A percentile compares a stretch with the other conserved stretches of the same genome.
Evolutionary conservation across 768 basidiomycete species (phyloP).

Genomic region (Omphalotus guepiniiformis): DNA sequence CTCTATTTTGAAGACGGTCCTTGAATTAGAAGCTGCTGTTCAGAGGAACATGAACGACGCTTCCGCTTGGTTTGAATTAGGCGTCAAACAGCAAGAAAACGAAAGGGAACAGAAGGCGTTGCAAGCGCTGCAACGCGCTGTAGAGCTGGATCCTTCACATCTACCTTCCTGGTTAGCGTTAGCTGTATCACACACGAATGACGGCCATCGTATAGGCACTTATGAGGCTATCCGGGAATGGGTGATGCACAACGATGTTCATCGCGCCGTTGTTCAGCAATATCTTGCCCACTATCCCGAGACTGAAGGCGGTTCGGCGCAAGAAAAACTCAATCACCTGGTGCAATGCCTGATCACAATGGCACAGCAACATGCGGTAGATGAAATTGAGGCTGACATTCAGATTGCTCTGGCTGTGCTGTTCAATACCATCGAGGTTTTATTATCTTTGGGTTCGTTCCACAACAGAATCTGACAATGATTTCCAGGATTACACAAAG

Average conservation of each 20-base stretch:
- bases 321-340: conserved; percentile 47
- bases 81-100: conserved; percentile 97
- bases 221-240: conserved; percentile 82
- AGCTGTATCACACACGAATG: conserved; percentile 88
- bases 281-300: conserved; percentile 31
- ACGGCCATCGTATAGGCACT: conserved; percentile 69
- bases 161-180: conserved; percentile 87
- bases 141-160: conserved; percentile 75
- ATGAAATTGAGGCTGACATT: conserved; percentile 84
- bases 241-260: conserved; percentile 63
- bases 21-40: conserved; percentile 87
- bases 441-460: conserved; percentile 11
- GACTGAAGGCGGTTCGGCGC: conserved; percentile 23
- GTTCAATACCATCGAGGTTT: conserved; percentile 87
- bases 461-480: no score
- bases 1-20: conserved; percentile 55
- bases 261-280: conserved; percentile 40
- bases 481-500: conserved; percentile 75
- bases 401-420: conserved; percentile 93
- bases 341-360: conserved; percentile 79
- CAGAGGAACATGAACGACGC: conserved; percentile 72
- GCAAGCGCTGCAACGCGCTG: conserved; percentile 73
- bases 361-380: conserved; percentile 56
- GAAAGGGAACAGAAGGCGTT: conserved; percentile 92
- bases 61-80: conserved; percentile 84